Conservation (phyloP, 345 rosid species). For the Sonneratia alba region DNA sequence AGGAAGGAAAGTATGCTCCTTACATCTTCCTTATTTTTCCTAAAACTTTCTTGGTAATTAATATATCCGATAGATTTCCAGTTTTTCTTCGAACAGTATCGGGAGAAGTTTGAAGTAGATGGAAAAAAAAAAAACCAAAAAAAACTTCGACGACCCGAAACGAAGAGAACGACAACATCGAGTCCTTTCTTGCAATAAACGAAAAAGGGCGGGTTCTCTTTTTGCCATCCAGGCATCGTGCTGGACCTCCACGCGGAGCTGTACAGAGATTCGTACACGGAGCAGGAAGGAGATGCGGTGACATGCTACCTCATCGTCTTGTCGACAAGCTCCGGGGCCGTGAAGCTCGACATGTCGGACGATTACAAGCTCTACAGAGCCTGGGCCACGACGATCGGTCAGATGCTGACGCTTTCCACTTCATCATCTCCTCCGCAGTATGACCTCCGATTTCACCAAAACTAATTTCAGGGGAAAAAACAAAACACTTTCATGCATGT, state of each 20-base stretch:
- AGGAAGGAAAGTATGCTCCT: slow-evolving; percentile 51
- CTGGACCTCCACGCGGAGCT: slow-evolving; percentile 62
- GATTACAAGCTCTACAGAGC: slow-evolving; percentile 55
- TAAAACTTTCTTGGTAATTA: neutral
- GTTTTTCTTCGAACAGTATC: too few species aligned
- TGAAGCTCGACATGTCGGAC: slow-evolving; percentile 78
- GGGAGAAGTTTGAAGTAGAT: too few species aligned
- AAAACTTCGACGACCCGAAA: neutral
- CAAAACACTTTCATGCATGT: neutral
- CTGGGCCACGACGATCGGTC: slow-evolving; percentile 65
- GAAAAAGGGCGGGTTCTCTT: neutral
- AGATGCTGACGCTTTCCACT: slow-evolving; percentile 58
- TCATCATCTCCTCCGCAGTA: slow-evolving; percentile 48
- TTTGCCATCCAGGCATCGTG: slow-evolving; percentile 34
- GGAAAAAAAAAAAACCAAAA: too few species aligned
- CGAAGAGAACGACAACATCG: neutral
- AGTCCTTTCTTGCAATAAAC: slow-evolving; percentile 1
- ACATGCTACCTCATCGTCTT: slow-evolving; percentile 66
- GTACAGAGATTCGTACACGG: slow-evolving; percentile 36
- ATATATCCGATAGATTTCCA: too few species aligned
- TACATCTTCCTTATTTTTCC: neutral
- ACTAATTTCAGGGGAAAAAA: neutral
- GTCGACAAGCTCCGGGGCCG: slow-evolving; percentile 47
- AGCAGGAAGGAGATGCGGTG: slow-evolving; percentile 20
- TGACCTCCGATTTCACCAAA: slow-evolving; percentile 39